Evolutionary conservation across 2,329 filamentous ascomycete genomes (phyloP), one percentile per base, ranked within the genome.

Genomic region (Myriosclerotinia duriaeana): DNA sequence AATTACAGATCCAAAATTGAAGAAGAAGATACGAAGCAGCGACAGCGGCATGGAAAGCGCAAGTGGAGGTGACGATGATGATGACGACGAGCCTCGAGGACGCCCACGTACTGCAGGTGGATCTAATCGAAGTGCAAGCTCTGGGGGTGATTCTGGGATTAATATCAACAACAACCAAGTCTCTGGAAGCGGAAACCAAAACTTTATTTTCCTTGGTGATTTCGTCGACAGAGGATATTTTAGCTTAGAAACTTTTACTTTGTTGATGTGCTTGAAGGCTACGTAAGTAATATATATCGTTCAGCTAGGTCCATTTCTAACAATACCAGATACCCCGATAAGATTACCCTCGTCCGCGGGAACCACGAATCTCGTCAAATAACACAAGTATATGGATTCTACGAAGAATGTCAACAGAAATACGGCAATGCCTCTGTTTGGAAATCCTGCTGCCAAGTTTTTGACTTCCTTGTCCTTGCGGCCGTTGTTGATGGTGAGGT

Each of bases 1-100:
- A 73, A 97, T 97, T 72, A 95, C 89, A 66, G 88, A 97, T 75
- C 92, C 93, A 4, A 95, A 93, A 77, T 82, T 95, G 56, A 89
- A 89, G 80, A 92, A 90, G 81, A 96, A 93, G 81, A 87, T 97
- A 79, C 90, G 87, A 77, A 87, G 86, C 40, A 66, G 48, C 72
- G 86, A 82, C 38, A 76, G 74, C 59, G 80, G 80, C 8, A 77
- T 78, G 50, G 80, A 80, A 7, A 81, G 79, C 6, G 83, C 81
- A 44, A 81, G 79, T 58, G 83, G 80, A 22, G 81, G 81, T 5
- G 83, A 84, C 22, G 80, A 81, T 38, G 80, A 78, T 9, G 82
- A 81, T 80, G 54, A 81, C 79, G 59, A 84, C 83, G 67, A 83
- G 78, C 44, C 80, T 78, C 55, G 83, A 77, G 69, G 85, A 79